Percentiles rank a stretch among this genome's conserved stretches.
Conservation (phyloP, 495 filamentous ascomycete genomes). For the Xylaria cubensis region DNA sequence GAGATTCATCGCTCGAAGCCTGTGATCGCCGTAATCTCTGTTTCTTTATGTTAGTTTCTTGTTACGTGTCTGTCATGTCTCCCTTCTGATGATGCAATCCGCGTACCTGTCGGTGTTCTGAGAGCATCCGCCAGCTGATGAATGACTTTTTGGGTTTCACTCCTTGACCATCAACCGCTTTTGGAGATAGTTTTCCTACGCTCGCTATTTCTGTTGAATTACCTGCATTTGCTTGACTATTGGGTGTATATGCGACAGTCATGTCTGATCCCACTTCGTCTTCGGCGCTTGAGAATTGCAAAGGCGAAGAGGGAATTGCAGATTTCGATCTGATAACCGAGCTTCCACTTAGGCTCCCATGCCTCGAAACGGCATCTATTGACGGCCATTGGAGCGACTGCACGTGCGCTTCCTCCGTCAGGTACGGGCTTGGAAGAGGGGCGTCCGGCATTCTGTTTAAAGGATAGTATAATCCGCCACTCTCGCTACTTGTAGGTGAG, state of each 20-base stretch:
- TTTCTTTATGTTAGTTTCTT: slow-evolving; percentile 4
- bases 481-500: slow-evolving; percentile 36
- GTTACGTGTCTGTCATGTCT: not conserved
- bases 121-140: slow-evolving; percentile 32
- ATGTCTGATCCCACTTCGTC: not conserved
- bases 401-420: slow-evolving; percentile 53
- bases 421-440: slow-evolving; percentile 44
- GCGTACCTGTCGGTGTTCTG: slow-evolving; percentile 33
- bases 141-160: slow-evolving; percentile 34
- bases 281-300: slow-evolving; percentile 16
- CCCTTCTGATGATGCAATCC: not conserved
- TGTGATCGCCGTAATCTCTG: not conserved
- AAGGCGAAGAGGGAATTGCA: slow-evolving; percentile 17
- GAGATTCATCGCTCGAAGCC: slow-evolving; percentile 11
- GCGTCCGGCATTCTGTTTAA: slow-evolving; percentile 28
- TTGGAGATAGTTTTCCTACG: not conserved
- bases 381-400: slow-evolving; percentile 47
- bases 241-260: not conserved
- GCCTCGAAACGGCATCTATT: not conserved
- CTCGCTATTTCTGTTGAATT: not conserved
- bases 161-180: not conserved
- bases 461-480: slow-evolving; percentile 31
- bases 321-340: slow-evolving; percentile 16
- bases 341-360: slow-evolving; percentile 18
- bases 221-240: not conserved